These are phyloP conservation scores for Vanderwaltozyma verrucispora DNA, from an alignment of 805 yeast genomes.

Conservation along the genomic window DNA sequence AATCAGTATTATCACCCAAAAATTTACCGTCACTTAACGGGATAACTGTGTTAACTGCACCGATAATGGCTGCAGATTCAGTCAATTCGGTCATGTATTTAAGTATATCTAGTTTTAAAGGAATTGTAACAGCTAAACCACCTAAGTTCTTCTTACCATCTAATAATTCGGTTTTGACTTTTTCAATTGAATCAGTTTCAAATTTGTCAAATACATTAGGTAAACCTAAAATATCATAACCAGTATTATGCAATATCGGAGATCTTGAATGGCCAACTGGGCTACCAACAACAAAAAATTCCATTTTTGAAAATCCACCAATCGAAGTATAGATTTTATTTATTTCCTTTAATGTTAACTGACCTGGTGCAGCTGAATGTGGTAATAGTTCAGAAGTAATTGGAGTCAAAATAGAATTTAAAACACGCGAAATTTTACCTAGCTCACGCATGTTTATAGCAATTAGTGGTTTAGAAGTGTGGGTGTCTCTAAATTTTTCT, in stretches of 20 bases:
- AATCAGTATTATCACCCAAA: slow-evolving; percentile 88
- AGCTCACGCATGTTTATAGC: slow-evolving; percentile 70
- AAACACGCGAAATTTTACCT: slow-evolving; percentile 73
- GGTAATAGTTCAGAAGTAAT: slow-evolving; percentile 66
- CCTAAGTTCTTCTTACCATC: slow-evolving; percentile 48
- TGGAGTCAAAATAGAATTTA: slow-evolving; percentile 72
- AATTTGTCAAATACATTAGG: slow-evolving; percentile 60
- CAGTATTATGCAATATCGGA: slow-evolving; percentile 77
- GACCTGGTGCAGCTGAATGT: slow-evolving; percentile 71
- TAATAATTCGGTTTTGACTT: slow-evolving; percentile 44
- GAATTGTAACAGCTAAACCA: slow-evolving; percentile 94
- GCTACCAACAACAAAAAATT: slow-evolving; percentile 65
- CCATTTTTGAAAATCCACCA: slow-evolving; percentile 51
- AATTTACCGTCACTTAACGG: slow-evolving; percentile 42
- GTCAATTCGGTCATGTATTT: slow-evolving; percentile 53
- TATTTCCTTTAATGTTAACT: slow-evolving; percentile 55
- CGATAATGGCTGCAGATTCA: slow-evolving; percentile 71
- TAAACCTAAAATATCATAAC: slow-evolving; percentile 61
- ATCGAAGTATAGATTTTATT: slow-evolving; percentile 44
- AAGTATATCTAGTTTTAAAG: slow-evolving; percentile 76
- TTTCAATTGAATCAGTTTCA: slow-evolving; percentile 55
- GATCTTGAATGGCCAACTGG: slow-evolving; percentile 86
- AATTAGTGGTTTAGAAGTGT: slow-evolving; percentile 52
- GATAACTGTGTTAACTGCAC: slow-evolving; percentile 86
- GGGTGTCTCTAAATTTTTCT: slow-evolving; percentile 55